Evolutionary conservation across 208 protist genomes (phyloP).

Genomic region (Wallacemonas collosoma): DNA sequence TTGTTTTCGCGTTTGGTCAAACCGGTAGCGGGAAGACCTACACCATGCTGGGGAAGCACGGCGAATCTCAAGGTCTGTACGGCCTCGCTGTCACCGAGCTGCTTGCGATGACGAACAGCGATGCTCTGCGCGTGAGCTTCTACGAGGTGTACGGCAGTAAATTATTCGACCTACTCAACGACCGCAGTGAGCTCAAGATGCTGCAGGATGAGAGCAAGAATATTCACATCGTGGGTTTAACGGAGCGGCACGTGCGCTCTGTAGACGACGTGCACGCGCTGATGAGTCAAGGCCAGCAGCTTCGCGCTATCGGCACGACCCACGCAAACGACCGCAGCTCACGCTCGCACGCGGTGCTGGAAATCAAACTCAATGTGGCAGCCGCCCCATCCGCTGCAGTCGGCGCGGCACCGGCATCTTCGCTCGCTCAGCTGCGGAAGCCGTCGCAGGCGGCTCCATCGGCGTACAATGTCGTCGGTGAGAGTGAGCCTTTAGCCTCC

Average conservation of each 20-base stretch:
- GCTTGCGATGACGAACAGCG: constrained; percentile 62
- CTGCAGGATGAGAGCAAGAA: constrained; percentile 93
- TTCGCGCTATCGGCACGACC: constrained; percentile 82
- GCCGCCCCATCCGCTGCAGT: not conserved
- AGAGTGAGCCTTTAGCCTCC: not conserved
- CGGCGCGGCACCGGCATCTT: not conserved
- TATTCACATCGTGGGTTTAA: constrained; percentile 92
- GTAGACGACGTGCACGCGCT: constrained; percentile 73
- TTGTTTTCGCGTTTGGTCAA: constrained; percentile 96
- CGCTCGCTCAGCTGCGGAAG: not conserved
- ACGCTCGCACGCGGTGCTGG: constrained; percentile 83
- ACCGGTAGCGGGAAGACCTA: constrained; percentile 94
- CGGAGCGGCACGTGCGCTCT: constrained; percentile 67
- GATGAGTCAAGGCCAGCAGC: constrained; percentile 78
- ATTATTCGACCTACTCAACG: constrained; percentile 95
- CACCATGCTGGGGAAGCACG: constrained; percentile 85
- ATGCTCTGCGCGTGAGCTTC: constrained; percentile 77
- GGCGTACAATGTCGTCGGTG: not conserved
- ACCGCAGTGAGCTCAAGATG: constrained; percentile 79
- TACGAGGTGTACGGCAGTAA: constrained; percentile 95
- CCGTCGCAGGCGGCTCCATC: not conserved
- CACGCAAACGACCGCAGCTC: constrained; percentile 86
- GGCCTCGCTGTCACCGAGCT: constrained; percentile 92
- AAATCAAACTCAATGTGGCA: constrained; percentile 63
- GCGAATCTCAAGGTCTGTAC: constrained; percentile 81